Evolutionary conservation across 768 basidiomycete species (phyloP).

Genomic region (Lactifluus hygrophoroides): DNA sequence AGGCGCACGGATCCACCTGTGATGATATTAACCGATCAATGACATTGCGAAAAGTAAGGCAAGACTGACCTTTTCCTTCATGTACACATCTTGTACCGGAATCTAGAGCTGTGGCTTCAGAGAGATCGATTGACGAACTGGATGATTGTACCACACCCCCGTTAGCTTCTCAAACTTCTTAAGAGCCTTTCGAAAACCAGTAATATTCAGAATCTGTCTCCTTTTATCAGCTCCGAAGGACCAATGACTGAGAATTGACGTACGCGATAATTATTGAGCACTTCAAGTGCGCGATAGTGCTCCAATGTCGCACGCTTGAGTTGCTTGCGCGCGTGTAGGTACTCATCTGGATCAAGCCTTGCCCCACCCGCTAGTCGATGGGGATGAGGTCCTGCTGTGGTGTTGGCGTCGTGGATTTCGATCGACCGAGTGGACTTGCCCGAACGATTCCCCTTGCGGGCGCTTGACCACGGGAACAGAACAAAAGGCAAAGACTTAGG

Average conservation of each 20-base stretch:
- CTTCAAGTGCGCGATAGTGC: constrained; percentile 75
- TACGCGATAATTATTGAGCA: constrained; percentile 85
- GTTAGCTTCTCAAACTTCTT: constrained; percentile 84
- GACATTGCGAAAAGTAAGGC: background rate
- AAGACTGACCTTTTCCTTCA: constrained; percentile 58
- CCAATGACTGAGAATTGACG: constrained; percentile 8
- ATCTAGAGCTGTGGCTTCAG: constrained; percentile 35
- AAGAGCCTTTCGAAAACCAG: constrained; percentile 80
- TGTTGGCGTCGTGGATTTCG: background rate
- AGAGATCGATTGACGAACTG: background rate
- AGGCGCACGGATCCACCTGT: constrained; percentile 59
- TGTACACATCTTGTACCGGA: constrained; percentile 67
- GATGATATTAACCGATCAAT: background rate
- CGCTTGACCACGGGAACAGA: background rate
- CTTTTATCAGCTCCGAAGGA: constrained; percentile 10
- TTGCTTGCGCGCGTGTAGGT: constrained; percentile 74
- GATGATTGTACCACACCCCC: constrained; percentile 42
- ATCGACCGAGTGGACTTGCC: background rate
- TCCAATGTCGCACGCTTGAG: constrained; percentile 79
- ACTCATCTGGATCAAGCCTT: constrained; percentile 59
- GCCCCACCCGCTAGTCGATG: background rate
- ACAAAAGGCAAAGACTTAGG: background rate
- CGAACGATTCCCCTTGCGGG: background rate
- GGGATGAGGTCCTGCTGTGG: background rate
- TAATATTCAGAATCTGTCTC: constrained; percentile 72